phyloP scores from a whole-genome alignment of 345 rosid genomes.

The Eucalyptus tenuipes region DNA sequence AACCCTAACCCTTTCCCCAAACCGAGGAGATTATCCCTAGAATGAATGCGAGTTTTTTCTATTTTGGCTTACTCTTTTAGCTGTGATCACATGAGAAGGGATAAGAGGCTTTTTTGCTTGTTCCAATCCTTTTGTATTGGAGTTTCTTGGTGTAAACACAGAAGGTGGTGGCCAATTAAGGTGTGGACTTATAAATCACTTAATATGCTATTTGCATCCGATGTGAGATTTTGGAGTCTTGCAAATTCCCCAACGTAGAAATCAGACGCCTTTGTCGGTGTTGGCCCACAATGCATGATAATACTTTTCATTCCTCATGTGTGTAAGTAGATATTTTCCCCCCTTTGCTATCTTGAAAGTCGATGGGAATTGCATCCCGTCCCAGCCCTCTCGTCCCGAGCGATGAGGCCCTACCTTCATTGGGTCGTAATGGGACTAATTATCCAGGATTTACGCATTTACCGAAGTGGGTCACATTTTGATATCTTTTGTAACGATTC shows the following conservation, averaged over 20 bases:
- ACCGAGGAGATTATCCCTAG: not conserved
- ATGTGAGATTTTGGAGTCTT: not conserved
- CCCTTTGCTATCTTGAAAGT: not conserved
- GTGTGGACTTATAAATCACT: not conserved
- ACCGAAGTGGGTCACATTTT: not conserved
- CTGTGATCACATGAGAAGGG: not conserved
- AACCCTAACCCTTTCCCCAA: not conserved
- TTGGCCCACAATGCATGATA: not conserved
- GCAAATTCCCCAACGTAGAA: not conserved
- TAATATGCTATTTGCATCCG: not conserved
- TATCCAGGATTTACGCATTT: not conserved
- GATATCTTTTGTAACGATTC: not conserved
- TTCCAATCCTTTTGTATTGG: not conserved
- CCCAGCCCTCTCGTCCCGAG: not conserved
- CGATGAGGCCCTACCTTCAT: not conserved
- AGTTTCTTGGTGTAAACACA: not conserved
- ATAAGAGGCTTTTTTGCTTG: not conserved
- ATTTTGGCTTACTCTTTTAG: not conserved
- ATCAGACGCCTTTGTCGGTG: not conserved
- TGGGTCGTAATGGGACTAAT: not conserved
- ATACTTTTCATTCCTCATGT: not conserved
- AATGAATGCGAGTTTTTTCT: not conserved
- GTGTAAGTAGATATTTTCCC: not conserved
- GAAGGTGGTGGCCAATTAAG: not conserved
- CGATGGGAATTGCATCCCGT: not conserved